Conservation (phyloP, 345 rosid species). For the Linum lewisii region DNA sequence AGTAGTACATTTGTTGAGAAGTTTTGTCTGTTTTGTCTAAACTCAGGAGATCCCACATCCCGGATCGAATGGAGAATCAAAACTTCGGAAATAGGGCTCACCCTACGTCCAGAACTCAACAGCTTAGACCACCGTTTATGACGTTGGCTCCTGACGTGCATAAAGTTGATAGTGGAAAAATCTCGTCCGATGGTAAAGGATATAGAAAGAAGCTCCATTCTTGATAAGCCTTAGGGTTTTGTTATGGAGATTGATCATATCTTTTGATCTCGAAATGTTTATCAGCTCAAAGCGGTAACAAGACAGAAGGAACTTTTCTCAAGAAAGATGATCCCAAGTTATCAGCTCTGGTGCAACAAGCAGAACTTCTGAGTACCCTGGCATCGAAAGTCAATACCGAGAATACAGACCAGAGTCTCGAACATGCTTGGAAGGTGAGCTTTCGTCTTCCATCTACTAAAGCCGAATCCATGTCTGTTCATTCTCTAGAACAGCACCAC, state of each 20-base stretch:
- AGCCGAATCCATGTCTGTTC: neutral
- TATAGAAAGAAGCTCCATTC: neutral
- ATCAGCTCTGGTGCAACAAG: slow-evolving; percentile 75
- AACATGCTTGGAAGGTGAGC: slow-evolving; percentile 91
- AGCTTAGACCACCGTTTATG: slow-evolving; percentile 53
- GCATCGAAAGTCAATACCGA: slow-evolving; percentile 63
- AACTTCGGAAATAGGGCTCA: slow-evolving; percentile 46
- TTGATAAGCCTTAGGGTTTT: neutral
- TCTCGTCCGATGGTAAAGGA: slow-evolving; percentile 34
- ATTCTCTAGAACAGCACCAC: neutral
- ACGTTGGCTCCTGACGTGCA: slow-evolving; percentile 44
- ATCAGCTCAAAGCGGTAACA: slow-evolving; percentile 38
- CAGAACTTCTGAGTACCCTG: slow-evolving; percentile 78
- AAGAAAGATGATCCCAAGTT: slow-evolving; percentile 79
- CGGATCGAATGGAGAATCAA: slow-evolving; percentile 31
- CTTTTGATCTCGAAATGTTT: slow-evolving; percentile 5
- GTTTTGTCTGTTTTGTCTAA: slow-evolving; percentile 2
- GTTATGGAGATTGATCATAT: neutral
- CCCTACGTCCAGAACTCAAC: slow-evolving; percentile 18
- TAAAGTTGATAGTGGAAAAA: slow-evolving; percentile 17
- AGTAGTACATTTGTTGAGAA: no score
- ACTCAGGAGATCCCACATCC: slow-evolving; percentile 65
- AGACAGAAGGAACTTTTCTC: slow-evolving; percentile 43
- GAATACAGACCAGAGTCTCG: slow-evolving; percentile 74
- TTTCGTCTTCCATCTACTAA: slow-evolving; percentile 1